Evolutionary conservation across 345 rosid genomes (phyloP), one percentile per base, ranked within the genome.

Genomic region (Capsella bursapastoris): DNA sequence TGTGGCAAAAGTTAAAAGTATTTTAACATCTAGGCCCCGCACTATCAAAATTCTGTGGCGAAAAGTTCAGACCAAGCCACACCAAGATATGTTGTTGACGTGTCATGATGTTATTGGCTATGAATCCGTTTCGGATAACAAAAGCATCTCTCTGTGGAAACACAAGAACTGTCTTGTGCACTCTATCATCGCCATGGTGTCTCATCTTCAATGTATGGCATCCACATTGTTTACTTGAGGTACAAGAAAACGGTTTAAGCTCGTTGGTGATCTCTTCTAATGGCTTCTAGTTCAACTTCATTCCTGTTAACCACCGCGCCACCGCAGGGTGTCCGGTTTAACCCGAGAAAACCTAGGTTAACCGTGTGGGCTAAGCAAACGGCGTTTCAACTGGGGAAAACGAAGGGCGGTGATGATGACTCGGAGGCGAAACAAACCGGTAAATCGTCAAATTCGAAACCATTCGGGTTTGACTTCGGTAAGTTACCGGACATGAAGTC

Each of bases 261-360:
- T 51, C 44, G 13, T 49, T 22, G 25, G 25, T 56, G 57, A 85
- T 87, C 90, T 79, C 85, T 91, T 15, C 64, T 85, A 38, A 87
- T 90, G 55, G 76, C 98, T 57, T 85, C 96, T 62, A 83, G 79
- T 58, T 86, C 97, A 66, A 81, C 84, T 68, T 85, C 97, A 35
- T 87, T 94, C 64, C 89, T 75, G 37, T 78, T 84, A 18, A 83
- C 81, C 49, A 64, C 89, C 40, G 34, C 89, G 0, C 86, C 85
- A 18, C 80, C 51, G 64, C 82, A 84, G 5, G 77, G 81, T 66
- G 77, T 84, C 3, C 74, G 82, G 72, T 68, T 76, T 28, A 68
- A 66, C 51, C 77, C 73, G 73, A 82, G 67, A 73, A 78, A 72
- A 57, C 80, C 85, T 6, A 78, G 84, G 31, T 66, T 89, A 66